A percentile compares a stretch with the other conserved stretches of the same genome.
phyloP scores from a whole-genome alignment of 1,139 yeast species.

The Meyerozyma guilliermondii region DNA sequence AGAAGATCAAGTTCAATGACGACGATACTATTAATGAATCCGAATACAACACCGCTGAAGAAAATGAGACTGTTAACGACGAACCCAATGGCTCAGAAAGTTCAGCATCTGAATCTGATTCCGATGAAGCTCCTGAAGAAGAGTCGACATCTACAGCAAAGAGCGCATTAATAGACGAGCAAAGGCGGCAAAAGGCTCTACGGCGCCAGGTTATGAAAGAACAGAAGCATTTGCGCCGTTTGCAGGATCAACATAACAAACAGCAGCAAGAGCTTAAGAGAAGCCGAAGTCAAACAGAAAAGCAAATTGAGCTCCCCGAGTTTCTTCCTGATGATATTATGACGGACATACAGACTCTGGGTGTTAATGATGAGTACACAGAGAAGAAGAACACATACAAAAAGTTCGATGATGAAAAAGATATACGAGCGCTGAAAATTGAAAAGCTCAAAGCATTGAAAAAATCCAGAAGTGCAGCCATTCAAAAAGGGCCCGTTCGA shows the following conservation, averaged over 20 bases:
- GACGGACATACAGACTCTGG: constrained; percentile 15
- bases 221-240: constrained; percentile 47
- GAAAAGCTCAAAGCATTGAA: constrained; percentile 41
- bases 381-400: constrained; percentile 8
- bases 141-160: constrained; percentile 31
- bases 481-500: constrained; percentile 53
- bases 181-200: constrained; percentile 28
- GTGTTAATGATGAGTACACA: constrained; percentile 7
- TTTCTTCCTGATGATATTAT: constrained; percentile 46
- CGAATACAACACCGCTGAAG: not conserved
- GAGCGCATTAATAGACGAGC: constrained; percentile 27
- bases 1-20: not conserved
- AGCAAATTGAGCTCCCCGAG: constrained; percentile 36
- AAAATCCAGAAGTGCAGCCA: constrained; percentile 28
- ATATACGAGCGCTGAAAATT: constrained; percentile 23
- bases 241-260: constrained; percentile 40
- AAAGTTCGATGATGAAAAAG: constrained; percentile 23
- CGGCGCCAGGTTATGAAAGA: constrained; percentile 29
- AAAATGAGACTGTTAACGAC: not conserved
- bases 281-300: constrained; percentile 17
- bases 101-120: constrained; percentile 21
- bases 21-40: not conserved
- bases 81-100: constrained; percentile 10
- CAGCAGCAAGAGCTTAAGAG: constrained; percentile 43
- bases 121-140: constrained; percentile 49